phyloP scores from a whole-genome alignment of 2,329 filamentous ascomycete genomes.

The Colletotrichum filicis region DNA sequence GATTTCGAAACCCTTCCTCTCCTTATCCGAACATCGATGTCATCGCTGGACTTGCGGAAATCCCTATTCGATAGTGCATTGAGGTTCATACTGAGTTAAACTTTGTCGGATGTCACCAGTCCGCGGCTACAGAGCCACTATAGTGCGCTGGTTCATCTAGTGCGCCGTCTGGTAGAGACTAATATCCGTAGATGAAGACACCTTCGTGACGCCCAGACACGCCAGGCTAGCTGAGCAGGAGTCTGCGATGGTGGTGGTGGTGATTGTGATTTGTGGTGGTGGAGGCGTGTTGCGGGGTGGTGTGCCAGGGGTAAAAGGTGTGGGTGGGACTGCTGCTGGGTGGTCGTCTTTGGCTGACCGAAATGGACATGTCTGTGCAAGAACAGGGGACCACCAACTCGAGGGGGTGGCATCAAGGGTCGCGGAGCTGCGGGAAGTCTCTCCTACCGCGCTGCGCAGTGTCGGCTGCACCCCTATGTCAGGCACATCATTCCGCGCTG shows the following conservation, averaged over 20 bases:
- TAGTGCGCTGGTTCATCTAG: background rate
- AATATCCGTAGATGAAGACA: background rate
- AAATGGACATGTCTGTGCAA: slow-evolving; percentile 14
- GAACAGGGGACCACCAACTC: slow-evolving; percentile 8
- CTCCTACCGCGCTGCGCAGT: slow-evolving; percentile 21
- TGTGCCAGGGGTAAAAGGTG: slow-evolving; percentile 6
- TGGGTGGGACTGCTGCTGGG: slow-evolving; percentile 3
- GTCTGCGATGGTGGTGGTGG: background rate
- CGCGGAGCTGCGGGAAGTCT: slow-evolving; percentile 29
- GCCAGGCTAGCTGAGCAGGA: no score
- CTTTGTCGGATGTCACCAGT: background rate
- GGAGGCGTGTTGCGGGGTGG: slow-evolving; percentile 22
- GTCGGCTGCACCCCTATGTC: slow-evolving; percentile 23
- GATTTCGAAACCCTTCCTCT: background rate
- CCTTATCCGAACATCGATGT: background rate
- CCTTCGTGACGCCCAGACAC: background rate
- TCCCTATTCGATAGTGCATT: background rate
- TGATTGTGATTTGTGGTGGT: background rate
- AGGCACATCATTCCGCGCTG: slow-evolving; percentile 18
- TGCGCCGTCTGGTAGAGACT: background rate
- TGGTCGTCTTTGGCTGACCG: slow-evolving; percentile 8
- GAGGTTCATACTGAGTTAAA: background rate
- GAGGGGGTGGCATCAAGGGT: slow-evolving; percentile 13
- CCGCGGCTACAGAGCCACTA: background rate
- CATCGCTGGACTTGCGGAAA: background rate